These are phyloP conservation scores for Mallotus repandus DNA, from an alignment of 441 rosid genomes.

Conservation along the genomic window DNA sequence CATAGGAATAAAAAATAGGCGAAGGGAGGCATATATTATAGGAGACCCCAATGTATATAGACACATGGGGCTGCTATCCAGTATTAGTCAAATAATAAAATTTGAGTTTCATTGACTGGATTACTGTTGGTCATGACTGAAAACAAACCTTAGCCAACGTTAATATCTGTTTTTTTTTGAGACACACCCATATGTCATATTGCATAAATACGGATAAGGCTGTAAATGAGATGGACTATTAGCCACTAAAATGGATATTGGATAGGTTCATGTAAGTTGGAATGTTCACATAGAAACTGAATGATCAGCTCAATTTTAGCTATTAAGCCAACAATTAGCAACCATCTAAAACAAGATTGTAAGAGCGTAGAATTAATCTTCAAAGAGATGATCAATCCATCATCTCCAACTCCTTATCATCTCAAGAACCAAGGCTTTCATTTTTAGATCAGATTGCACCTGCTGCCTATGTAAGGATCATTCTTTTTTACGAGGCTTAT, in stretches of 20 bases:
- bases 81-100: too few relatives aligned
- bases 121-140: too few relatives aligned
- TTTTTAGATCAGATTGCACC: slow-evolving; percentile 7
- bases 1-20: too few relatives aligned
- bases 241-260: neutral
- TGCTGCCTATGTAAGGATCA: neutral
- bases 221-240: too few relatives aligned
- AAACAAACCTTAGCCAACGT: too few relatives aligned
- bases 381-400: slow-evolving; percentile 6
- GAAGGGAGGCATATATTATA: too few relatives aligned
- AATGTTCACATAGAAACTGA: neutral
- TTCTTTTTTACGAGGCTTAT: slow-evolving; percentile 18
- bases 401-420: slow-evolving; percentile 5
- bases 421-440: slow-evolving; percentile 9
- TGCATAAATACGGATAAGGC: neutral
- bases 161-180: neutral
- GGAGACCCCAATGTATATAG: too few relatives aligned
- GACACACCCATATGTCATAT: neutral
- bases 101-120: too few relatives aligned
- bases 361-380: too few relatives aligned
- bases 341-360: neutral
- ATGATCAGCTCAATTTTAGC: too few relatives aligned
- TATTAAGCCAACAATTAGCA: too few relatives aligned
- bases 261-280: neutral
- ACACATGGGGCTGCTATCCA: too few relatives aligned